Evolutionary conservation across 2,329 filamentous ascomycete genomes (phyloP).

Genomic region (Basipetospora chlamydospora): DNA sequence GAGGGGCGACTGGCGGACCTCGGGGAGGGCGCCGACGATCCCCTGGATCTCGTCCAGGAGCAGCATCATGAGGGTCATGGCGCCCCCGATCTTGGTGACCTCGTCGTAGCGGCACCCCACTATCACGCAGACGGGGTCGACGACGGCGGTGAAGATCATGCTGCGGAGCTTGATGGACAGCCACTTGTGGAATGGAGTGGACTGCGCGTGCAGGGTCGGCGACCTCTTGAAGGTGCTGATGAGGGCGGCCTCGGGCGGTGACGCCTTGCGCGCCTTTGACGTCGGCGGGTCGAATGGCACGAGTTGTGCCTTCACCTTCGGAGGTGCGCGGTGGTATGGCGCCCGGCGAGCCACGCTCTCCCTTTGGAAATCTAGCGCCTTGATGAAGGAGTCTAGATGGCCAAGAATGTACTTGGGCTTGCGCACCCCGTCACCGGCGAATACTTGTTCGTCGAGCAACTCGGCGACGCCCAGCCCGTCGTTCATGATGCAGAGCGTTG

Average conservation of each 20-base stretch:
- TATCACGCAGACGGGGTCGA: constrained; percentile 70
- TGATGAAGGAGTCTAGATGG: constrained; percentile 27
- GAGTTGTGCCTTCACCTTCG: background rate
- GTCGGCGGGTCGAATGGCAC: background rate
- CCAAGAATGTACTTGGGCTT: constrained; percentile 69
- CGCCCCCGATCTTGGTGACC: constrained; percentile 50
- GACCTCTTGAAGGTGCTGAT: constrained; percentile 7
- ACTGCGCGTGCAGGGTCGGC: constrained; percentile 6
- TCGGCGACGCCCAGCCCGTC: constrained; percentile 80
- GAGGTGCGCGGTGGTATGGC: no score
- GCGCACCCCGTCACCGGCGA: background rate
- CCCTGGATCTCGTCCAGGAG: constrained; percentile 60
- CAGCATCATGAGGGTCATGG: constrained; percentile 51
- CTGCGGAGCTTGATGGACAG: constrained; percentile 64
- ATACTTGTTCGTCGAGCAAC: constrained; percentile 40
- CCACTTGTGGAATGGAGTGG: constrained; percentile 32
- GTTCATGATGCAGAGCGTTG: constrained; percentile 62
- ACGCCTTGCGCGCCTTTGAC: constrained; percentile 3
- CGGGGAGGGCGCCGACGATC: constrained; percentile 61
- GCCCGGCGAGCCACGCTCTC: no score
- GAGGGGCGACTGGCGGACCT: constrained; percentile 48
- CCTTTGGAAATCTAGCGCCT: no score
- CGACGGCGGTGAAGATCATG: constrained; percentile 58
- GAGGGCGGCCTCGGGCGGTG: constrained; percentile 2
- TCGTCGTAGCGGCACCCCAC: constrained; percentile 63